phyloP scores from a whole-genome alignment of 192 early-diverging fungal species.

The Backusella circina region DNA sequence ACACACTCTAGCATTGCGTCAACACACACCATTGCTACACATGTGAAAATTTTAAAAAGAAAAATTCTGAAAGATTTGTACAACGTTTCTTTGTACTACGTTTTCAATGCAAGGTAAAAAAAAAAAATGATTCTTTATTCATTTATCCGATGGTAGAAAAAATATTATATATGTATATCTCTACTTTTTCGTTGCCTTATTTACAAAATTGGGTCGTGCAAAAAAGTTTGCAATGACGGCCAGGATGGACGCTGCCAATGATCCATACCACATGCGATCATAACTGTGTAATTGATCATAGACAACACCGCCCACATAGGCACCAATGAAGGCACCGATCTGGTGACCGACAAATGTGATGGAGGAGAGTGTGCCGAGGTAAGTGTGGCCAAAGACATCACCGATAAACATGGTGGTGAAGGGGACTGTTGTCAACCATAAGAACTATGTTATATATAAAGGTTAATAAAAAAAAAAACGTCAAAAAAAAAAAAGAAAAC shows the following conservation, averaged over 20 bases:
- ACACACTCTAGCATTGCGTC: neutral
- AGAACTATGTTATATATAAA: constrained; percentile 6
- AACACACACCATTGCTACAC: neutral
- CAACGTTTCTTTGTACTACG: neutral
- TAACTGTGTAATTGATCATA: constrained; percentile 25
- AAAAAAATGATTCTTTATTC: neutral
- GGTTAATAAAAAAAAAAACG: neutral
- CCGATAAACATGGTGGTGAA: constrained; percentile 29
- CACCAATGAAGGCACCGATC: constrained; percentile 32
- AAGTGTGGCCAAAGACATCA: constrained; percentile 26
- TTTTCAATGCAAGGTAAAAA: no score
- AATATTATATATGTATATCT: no score
- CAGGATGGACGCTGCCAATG: constrained; percentile 23
- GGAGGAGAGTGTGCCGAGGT: constrained; percentile 30
- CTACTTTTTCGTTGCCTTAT: neutral
- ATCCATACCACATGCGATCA: constrained; percentile 27
- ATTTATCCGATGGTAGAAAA: neutral
- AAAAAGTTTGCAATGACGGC: constrained; percentile 16
- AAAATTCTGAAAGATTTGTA: neutral
- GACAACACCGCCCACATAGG: constrained; percentile 30
- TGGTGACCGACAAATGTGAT: constrained; percentile 36
- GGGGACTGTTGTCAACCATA: constrained; percentile 37
- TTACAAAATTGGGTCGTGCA: constrained; percentile 5
- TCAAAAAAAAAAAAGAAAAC: no score
- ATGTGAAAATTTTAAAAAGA: neutral